phyloP scores from a whole-genome alignment of 805 yeast genomes.

The Kazachstania kunashirensis region DNA sequence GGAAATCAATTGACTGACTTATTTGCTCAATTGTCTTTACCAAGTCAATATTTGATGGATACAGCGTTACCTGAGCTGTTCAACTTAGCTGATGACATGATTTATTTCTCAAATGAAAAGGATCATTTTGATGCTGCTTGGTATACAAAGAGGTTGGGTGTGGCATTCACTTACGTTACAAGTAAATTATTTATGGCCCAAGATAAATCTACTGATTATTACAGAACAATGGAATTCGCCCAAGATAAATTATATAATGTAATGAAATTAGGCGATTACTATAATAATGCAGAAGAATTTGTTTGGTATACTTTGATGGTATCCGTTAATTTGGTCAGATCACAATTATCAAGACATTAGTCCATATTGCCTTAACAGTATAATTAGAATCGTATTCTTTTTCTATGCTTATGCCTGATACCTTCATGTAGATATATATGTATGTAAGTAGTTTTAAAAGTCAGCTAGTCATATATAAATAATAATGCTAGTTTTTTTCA shows the following conservation, averaged over 20 bases:
- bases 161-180: slow-evolving; percentile 62
- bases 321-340: slow-evolving; percentile 52
- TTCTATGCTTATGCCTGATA: too few relatives aligned
- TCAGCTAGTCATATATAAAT: too few relatives aligned
- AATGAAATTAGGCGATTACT: slow-evolving; percentile 47
- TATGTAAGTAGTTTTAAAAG: too few relatives aligned
- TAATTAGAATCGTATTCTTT: too few relatives aligned
- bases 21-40: slow-evolving; percentile 53
- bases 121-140: slow-evolving; percentile 66
- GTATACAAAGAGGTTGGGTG: slow-evolving; percentile 77
- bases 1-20: slow-evolving; percentile 28
- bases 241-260: slow-evolving; percentile 47
- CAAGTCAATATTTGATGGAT: slow-evolving; percentile 43
- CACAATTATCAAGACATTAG: slow-evolving; percentile 50
- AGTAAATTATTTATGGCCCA: slow-evolving; percentile 73
- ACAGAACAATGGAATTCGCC: slow-evolving; percentile 56
- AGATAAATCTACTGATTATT: slow-evolving; percentile 50
- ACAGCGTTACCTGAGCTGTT: slow-evolving; percentile 59
- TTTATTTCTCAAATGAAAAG: slow-evolving; percentile 73
- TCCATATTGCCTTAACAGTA: too few relatives aligned
- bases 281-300: slow-evolving; percentile 69
- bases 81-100: slow-evolving; percentile 71
- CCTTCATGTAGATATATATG: slow-evolving; percentile 2
- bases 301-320: slow-evolving; percentile 56
- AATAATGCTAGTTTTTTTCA: too few relatives aligned